Evolutionary conservation across 768 basidiomycete species (phyloP), one percentile per base, ranked within the genome.

Genomic region (Strobilomyces dryophilus): DNA sequence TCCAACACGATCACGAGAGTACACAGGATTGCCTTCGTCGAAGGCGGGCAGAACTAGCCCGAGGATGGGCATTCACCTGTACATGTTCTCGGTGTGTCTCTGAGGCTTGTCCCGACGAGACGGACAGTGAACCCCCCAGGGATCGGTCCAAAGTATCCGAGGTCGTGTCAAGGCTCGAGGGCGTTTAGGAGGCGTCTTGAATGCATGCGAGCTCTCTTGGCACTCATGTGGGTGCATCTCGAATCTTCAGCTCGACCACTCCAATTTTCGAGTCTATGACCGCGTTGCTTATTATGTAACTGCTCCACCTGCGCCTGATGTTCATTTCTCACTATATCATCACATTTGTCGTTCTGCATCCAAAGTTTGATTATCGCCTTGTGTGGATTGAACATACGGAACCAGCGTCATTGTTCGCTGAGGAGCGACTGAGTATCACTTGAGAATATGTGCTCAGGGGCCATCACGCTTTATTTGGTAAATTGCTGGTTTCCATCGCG

Each of bases 31-130:
- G 83, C 47, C 76, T 87, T 51, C 75, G 81, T 51, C 76, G 86
- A 41, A 74, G 90, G 57, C 79, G 91, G 31, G 74, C 76, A 60
- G 87, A 90, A 73, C 78, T 93, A 35, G 88, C 80, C 21, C 78
- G 86, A 40, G 90, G 91, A 32, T 93, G 91, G 91, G 76, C 78
- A 52, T 91, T 92, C 65, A 82, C 87, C 11, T 93, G 91, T 63
- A 68, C 73, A 46, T 93, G 91, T 65, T 68, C 75, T 49, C 78
- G 81, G 41, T 92, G 91, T 64, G 63, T 68, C 35, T 73, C 71
- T 49, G 90, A 92, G 66, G 77, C 66, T 6, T 64, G 67, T 17
- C 58, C 66, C 29, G 57, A 61, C 46, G 66, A 66, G 51, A 35
- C 52, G 35, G 63, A 73, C 49, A 56, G 74, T 29, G 69, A 66